Conservation (phyloP, 768 basidiomycete genomes). For the Suillus variegatus region DNA sequence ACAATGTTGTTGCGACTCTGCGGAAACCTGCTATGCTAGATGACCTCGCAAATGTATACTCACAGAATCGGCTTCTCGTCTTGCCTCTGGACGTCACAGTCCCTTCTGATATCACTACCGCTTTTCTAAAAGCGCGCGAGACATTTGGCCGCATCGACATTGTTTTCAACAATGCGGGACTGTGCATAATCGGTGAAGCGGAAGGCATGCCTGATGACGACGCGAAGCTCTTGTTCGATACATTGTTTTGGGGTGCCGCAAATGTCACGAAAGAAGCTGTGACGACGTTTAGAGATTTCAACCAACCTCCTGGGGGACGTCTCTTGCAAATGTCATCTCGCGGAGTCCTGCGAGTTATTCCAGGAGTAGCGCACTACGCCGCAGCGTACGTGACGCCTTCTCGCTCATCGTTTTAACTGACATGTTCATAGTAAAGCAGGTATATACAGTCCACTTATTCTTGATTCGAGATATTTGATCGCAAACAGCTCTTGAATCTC, state of each 20-base stretch:
- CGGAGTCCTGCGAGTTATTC: conserved; percentile 22
- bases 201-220: conserved; percentile 38
- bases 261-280: conserved; percentile 36
- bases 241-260: conserved; percentile 39
- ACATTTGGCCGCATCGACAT: conserved; percentile 46
- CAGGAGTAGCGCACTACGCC: conserved; percentile 20
- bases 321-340: conserved; percentile 40
- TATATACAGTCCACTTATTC: conserved; percentile 1
- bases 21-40: conserved; percentile 38
- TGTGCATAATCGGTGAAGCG: conserved; percentile 33
- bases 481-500: conserved; percentile 37
- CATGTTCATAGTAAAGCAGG: conserved; percentile 25
- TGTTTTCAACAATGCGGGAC: conserved; percentile 47
- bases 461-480: not conserved
- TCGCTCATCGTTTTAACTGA: conserved; percentile 7
- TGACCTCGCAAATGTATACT: conserved; percentile 29
- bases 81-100: conserved; percentile 42
- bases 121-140: conserved; percentile 35
- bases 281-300: conserved; percentile 38
- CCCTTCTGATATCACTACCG: conserved; percentile 31
- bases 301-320: conserved; percentile 39
- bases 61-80: conserved; percentile 34
- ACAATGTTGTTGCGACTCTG: conserved; percentile 43
- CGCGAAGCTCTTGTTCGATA: conserved; percentile 39
- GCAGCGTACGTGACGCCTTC: conserved; percentile 25